These are phyloP conservation scores for Chlorociboria aeruginascens DNA, from an alignment of 495 filamentous ascomycete genomes.

Conservation along the genomic window DNA sequence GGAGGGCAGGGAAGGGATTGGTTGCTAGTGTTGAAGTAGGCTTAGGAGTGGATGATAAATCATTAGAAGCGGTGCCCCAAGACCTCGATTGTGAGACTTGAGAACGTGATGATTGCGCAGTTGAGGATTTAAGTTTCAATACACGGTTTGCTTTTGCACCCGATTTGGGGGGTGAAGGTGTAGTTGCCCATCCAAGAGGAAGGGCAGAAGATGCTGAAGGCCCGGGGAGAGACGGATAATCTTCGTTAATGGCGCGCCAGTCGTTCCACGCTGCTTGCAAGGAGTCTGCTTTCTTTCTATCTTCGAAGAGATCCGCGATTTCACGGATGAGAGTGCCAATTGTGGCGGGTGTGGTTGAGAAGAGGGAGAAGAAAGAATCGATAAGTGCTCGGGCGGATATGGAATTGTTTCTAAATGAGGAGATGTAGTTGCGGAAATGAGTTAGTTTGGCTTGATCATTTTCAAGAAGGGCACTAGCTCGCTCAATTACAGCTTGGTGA, in stretches of 20 bases:
- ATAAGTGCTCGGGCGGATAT: slow-evolving; percentile 65
- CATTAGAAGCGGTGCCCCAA: slow-evolving; percentile 25
- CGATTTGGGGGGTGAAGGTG: slow-evolving; percentile 19
- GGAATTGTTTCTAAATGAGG: slow-evolving; percentile 53
- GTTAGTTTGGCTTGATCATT: slow-evolving; percentile 59
- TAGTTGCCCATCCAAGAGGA: slow-evolving; percentile 32
- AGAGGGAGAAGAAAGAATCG: slow-evolving; percentile 67
- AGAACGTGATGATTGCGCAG: slow-evolving; percentile 51
- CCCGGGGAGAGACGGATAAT: slow-evolving; percentile 76
- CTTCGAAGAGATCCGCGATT: slow-evolving; percentile 86
- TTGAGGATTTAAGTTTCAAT: slow-evolving; percentile 63
- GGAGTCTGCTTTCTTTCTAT: slow-evolving; percentile 53
- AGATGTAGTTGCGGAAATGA: slow-evolving; percentile 67
- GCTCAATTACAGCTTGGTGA: slow-evolving; percentile 69
- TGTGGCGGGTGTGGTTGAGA: slow-evolving; percentile 65
- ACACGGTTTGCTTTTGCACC: slow-evolving; percentile 37
- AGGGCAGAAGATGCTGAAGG: slow-evolving; percentile 18
- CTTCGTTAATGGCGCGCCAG: slow-evolving; percentile 90
- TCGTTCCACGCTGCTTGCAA: slow-evolving; percentile 82
- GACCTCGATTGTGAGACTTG: slow-evolving; percentile 36
- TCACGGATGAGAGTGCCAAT: slow-evolving; percentile 86
- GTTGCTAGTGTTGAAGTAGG: slow-evolving; percentile 1
- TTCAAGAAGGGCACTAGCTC: slow-evolving; percentile 66
- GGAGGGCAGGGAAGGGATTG: slow-evolving; percentile 23
- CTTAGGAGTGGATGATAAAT: slow-evolving; percentile 18